phyloP scores from a whole-genome alignment of 306 rosid genomes.

The Acacia confusa region DNA sequence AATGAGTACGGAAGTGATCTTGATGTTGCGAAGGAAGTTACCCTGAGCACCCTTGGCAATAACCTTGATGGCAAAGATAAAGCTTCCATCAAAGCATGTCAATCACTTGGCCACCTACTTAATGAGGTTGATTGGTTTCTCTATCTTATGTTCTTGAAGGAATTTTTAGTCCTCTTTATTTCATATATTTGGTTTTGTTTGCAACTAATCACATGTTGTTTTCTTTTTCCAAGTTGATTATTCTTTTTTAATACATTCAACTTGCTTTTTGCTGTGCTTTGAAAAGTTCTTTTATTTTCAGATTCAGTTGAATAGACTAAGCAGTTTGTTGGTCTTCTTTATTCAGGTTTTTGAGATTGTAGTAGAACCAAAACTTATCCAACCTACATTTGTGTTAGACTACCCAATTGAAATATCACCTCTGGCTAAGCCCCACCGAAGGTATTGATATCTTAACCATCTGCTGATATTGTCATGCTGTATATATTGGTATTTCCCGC shows the following conservation, averaged over 20 bases:
- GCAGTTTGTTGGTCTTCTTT: constrained; percentile 16
- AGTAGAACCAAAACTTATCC: constrained; percentile 91
- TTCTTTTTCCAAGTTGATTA: neutral
- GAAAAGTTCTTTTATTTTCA: constrained; percentile 16
- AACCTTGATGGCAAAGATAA: constrained; percentile 70
- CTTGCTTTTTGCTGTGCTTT: constrained; percentile 6
- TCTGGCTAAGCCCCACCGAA: constrained; percentile 92
- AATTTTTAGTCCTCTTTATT: constrained; percentile 27
- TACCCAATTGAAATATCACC: constrained; percentile 98
- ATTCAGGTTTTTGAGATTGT: constrained; percentile 80
- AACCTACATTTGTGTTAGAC: constrained; percentile 97
- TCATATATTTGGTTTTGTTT: constrained; percentile 15
- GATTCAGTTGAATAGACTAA: constrained; percentile 32
- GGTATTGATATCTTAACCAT: constrained; percentile 46
- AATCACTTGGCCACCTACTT: constrained; percentile 80
- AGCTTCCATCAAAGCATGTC: constrained; percentile 69
- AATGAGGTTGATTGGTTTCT: constrained; percentile 67
- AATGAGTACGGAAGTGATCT: constrained; percentile 67
- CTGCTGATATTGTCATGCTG: constrained; percentile 10
- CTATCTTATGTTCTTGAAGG: constrained; percentile 7
- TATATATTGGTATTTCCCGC: constrained; percentile 9
- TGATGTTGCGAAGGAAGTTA: constrained; percentile 64
- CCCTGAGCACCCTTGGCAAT: constrained; percentile 52
- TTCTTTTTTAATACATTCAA: neutral
- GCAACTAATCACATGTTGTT: constrained; percentile 4